Evolutionary conservation across 768 basidiomycete genomes (phyloP).

Genomic region (Leccinum disarticulatum): DNA sequence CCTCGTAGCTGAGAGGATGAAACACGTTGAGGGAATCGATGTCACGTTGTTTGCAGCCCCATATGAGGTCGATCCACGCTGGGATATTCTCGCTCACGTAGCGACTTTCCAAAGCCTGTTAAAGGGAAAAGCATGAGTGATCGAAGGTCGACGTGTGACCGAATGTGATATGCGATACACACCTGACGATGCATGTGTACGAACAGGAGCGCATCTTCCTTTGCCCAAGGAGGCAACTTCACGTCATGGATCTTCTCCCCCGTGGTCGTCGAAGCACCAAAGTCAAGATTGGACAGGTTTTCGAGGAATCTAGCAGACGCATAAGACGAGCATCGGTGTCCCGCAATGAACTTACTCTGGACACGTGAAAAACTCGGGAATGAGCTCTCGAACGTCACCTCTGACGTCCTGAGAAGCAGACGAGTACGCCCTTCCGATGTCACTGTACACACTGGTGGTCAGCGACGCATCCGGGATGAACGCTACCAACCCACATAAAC

Average conservation of each 20-base stretch:
- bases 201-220: slow-evolving; percentile 80
- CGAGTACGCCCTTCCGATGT: slow-evolving; percentile 76
- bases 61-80: slow-evolving; percentile 92
- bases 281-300: slow-evolving; percentile 77
- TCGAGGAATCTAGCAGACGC: slow-evolving; percentile 66
- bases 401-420: slow-evolving; percentile 85
- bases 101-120: slow-evolving; percentile 82
- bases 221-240: slow-evolving; percentile 88
- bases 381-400: slow-evolving; percentile 91
- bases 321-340: background rate
- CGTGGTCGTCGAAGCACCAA: slow-evolving; percentile 68
- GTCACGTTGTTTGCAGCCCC: slow-evolving; percentile 86
- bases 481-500: slow-evolving; percentile 53
- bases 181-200: slow-evolving; percentile 76
- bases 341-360: slow-evolving; percentile 55
- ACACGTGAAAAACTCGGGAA: slow-evolving; percentile 85
- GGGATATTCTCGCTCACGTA: slow-evolving; percentile 82
- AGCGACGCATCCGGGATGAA: background rate
- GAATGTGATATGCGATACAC: slow-evolving; percentile 13
- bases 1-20: slow-evolving; percentile 92
- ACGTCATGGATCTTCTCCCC: slow-evolving; percentile 86
- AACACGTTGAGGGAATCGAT: slow-evolving; percentile 77
- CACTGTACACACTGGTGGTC: slow-evolving; percentile 40
- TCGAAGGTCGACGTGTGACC: background rate
- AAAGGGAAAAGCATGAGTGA: background rate